These are phyloP conservation scores for Hanseniaspora guilliermondii DNA, from an alignment of 805 yeast genomes.

Conservation along the genomic window DNA sequence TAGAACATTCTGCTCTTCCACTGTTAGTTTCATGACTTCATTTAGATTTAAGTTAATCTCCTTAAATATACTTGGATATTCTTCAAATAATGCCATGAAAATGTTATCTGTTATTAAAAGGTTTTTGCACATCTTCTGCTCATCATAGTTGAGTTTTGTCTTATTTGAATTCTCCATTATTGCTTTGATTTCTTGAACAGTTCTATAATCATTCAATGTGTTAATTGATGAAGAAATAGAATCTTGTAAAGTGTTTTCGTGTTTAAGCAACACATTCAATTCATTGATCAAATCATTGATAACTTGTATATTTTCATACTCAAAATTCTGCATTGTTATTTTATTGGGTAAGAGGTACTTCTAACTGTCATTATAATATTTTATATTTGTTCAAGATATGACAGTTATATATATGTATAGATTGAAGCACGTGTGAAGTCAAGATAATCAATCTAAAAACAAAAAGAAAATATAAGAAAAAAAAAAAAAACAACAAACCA, in stretches of 20 bases:
- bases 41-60: background rate
- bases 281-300: background rate
- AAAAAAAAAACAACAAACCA: too few relatives aligned
- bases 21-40: background rate
- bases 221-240: background rate
- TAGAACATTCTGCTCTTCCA: background rate
- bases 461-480: too few relatives aligned
- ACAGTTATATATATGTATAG: too few relatives aligned
- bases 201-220: background rate
- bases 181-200: background rate
- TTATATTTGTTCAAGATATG: too few relatives aligned
- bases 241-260: slow-evolving; percentile 1
- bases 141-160: background rate
- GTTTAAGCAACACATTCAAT: background rate
- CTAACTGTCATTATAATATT: too few relatives aligned
- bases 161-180: background rate
- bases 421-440: too few relatives aligned
- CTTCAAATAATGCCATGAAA: background rate
- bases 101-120: background rate
- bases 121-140: background rate
- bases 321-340: background rate
- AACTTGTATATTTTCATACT: slow-evolving; percentile 5
- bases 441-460: too few relatives aligned
- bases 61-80: background rate
- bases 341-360: too few relatives aligned